Conservation (phyloP, 148 eudicot genomes). For the Fagopyrum esculentum region DNA sequence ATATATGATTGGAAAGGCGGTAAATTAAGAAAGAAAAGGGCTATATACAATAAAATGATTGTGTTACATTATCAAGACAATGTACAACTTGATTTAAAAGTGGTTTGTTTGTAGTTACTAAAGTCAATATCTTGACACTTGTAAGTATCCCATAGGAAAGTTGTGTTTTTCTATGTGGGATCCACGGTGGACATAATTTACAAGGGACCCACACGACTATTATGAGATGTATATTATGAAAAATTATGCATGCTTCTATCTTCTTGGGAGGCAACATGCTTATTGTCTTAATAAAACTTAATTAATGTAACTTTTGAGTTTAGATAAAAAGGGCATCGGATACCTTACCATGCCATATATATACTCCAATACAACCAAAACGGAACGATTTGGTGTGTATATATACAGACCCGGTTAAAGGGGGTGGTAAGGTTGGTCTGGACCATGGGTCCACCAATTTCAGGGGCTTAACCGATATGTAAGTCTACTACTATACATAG, state of each 20-base stretch:
- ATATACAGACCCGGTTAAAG: no score
- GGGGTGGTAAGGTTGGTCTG: no score
- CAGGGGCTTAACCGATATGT: no score
- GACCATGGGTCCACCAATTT: no score
- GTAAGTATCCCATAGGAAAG: background rate
- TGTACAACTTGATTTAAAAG: background rate
- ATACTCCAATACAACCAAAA: background rate
- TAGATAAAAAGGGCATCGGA: constrained; percentile 17
- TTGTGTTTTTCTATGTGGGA: constrained; percentile 27
- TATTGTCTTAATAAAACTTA: no score
- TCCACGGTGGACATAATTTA: constrained; percentile 7
- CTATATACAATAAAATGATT: background rate
- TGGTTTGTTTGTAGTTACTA: background rate
- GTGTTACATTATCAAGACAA: background rate
- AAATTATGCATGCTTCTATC: constrained; percentile 28
- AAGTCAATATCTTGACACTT: constrained; percentile 66
- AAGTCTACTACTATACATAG: no score
- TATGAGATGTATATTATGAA: constrained; percentile 21
- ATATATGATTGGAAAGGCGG: constrained; percentile 5
- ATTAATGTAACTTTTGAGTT: no score
- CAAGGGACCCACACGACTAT: constrained; percentile 9
- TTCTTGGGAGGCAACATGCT: constrained; percentile 13
- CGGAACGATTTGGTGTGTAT: background rate
- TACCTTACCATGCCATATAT: constrained; percentile 12
- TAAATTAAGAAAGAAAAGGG: background rate